Evolutionary conservation across 2,329 filamentous ascomycete genomes (phyloP), one percentile per base, ranked within the genome.

Genomic region (Colletotrichum scovillei): DNA sequence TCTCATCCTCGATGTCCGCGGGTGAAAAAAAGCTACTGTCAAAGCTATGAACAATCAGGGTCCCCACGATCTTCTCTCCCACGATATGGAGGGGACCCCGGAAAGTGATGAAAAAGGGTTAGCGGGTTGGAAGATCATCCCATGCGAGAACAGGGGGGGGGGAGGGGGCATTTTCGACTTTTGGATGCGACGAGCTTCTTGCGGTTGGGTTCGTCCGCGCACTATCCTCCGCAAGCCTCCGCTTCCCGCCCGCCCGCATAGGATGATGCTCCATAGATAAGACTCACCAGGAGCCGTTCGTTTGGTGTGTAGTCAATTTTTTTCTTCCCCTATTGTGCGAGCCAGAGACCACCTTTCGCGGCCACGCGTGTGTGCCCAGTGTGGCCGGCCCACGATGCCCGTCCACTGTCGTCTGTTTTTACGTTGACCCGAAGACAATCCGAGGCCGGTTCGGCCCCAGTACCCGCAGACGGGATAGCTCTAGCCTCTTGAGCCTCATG

Each of bases 241-340:
- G 65, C 59, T 69, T 69, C 52, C 58, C 53, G 57, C 53, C 32
- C 49, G 16, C 49, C 26, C 12, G 52, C 55, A 28, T n/a, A n/a
- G 42, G 2, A 42, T 49, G 55, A 42, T 49, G 55, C 71, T 71
- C 71, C 67, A 66, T 70, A 73, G 71, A 73, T 73, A 73, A 73
- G 71, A 65, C 24, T 35, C 14, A 42, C 1, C 38, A 7, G 14
- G 14, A 42, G 16, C 14, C 5, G 14, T 49, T n/a, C 42, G 16
- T 19, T 19, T 49, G 42, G 16, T n/a, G 42, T 46, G 16, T 8
- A 16, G 42, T 19, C 38, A n/a, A 7, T n/a, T 9, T 9, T n/a
- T 49, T 9, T n/a, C 7, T n/a, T n/a, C 19, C 26, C 24, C 24
- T 9, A 22, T 67, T 24, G 24, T 60, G 46, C 68, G 63, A 67